Conservation (phyloP, 495 filamentous ascomycete species). For the Cercophora newfieldiana region DNA sequence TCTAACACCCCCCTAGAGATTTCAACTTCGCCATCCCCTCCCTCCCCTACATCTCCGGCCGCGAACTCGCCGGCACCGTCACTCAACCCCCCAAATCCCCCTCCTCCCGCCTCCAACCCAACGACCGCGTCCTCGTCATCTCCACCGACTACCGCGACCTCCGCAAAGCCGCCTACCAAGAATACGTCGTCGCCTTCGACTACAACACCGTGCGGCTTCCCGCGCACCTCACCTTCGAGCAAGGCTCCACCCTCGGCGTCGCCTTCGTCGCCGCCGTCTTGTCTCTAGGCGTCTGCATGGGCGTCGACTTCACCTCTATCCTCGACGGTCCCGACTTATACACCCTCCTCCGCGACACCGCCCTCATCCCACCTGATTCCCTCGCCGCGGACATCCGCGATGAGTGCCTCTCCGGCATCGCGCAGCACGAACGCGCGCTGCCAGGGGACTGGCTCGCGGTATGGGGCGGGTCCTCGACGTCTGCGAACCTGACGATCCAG, state of each 20-base stretch:
- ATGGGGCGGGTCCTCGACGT: constrained; percentile 68
- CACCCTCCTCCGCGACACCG: constrained; percentile 40
- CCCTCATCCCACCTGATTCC: constrained; percentile 36
- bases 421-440: constrained; percentile 44
- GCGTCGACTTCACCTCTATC: constrained; percentile 54
- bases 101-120: constrained; percentile 43
- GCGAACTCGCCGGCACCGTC: constrained; percentile 62
- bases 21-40: constrained; percentile 66
- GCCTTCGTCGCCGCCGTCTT: constrained; percentile 62
- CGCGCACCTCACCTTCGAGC: constrained; percentile 43
- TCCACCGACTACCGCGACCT: constrained; percentile 73
- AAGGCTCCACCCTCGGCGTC: constrained; percentile 62
- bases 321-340: constrained; percentile 56
- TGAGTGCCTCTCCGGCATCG: constrained; percentile 53
- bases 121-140: constrained; percentile 52
- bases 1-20: constrained; percentile 42
- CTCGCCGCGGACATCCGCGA: constrained; percentile 54
- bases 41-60: constrained; percentile 66
- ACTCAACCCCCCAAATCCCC: constrained; percentile 44
- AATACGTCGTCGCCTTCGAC: constrained; percentile 63
- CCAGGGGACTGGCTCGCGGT: constrained; percentile 65
- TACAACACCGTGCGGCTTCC: constrained; percentile 65
- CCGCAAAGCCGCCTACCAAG: constrained; percentile 67
- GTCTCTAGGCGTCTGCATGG: constrained; percentile 60
- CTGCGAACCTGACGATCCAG: constrained; percentile 59